Evolutionary conservation across 192 early-diverging fungal species (phyloP).

Genomic region (Chytriomyces sp.): DNA sequence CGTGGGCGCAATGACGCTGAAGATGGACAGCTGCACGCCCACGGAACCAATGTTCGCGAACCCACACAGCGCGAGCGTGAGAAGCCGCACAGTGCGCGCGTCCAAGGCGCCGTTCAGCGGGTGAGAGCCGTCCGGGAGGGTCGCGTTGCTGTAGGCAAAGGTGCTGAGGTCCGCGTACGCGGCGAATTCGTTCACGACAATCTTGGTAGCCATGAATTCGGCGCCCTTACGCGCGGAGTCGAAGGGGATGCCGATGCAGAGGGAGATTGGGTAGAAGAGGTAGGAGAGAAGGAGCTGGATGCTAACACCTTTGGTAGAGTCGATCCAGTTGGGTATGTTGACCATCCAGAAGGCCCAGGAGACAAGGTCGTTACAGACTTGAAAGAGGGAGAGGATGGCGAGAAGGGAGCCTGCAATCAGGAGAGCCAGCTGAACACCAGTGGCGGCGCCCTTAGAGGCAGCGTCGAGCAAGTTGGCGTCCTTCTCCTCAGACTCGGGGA

Average conservation of each 20-base stretch:
- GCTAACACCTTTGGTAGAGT: constrained; percentile 55
- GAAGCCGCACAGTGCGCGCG: constrained; percentile 36
- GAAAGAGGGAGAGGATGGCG: constrained; percentile 73
- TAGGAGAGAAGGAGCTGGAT: constrained; percentile 75
- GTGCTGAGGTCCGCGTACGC: constrained; percentile 57
- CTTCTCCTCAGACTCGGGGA: constrained; percentile 61
- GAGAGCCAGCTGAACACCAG: constrained; percentile 74
- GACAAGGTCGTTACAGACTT: constrained; percentile 67
- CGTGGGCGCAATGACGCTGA: constrained; percentile 74
- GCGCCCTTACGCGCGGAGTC: constrained; percentile 59
- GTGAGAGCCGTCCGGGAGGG: constrained; percentile 6
- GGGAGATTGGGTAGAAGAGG: constrained; percentile 73
- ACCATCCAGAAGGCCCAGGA: constrained; percentile 64
- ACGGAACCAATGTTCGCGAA: constrained; percentile 85
- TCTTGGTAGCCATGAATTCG: constrained; percentile 72
- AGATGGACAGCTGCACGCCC: constrained; percentile 76
- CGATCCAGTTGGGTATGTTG: constrained; percentile 59
- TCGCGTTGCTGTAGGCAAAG: background rate
- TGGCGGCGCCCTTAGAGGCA: constrained; percentile 78
- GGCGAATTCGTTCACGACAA: constrained; percentile 86
- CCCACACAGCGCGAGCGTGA: constrained; percentile 80
- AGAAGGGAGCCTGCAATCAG: constrained; percentile 78
- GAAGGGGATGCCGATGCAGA: constrained; percentile 68
- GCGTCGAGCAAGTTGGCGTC: constrained; percentile 80
- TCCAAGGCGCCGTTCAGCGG: constrained; percentile 18